phyloP scores from a whole-genome alignment of 2,329 filamentous ascomycete species.

The Colletotrichum viniferum region DNA sequence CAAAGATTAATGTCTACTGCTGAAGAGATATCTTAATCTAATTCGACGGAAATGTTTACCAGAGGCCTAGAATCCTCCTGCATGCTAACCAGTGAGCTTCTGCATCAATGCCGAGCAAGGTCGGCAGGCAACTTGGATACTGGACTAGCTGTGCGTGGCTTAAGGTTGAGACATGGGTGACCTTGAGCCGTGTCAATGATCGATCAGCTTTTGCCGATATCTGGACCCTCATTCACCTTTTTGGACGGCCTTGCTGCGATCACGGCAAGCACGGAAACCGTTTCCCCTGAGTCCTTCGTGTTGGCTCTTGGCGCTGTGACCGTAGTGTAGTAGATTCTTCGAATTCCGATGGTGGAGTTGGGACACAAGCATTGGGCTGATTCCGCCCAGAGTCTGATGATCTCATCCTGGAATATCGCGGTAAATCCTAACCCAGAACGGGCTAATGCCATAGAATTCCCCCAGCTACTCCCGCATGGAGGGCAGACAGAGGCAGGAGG shows the following conservation, averaged over 20 bases:
- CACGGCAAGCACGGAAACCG: background rate
- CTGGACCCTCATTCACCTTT: background rate
- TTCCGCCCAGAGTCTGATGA: too few species aligned
- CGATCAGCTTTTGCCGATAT: background rate
- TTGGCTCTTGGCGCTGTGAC: too few species aligned
- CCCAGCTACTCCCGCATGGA: too few species aligned
- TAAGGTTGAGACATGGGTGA: background rate
- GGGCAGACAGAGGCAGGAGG: too few species aligned
- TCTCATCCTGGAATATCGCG: too few species aligned
- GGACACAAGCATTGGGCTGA: too few species aligned
- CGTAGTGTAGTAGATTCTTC: too few species aligned
- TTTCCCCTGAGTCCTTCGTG: background rate
- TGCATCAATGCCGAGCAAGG: background rate
- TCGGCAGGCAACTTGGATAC: background rate
- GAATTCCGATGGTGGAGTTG: too few species aligned
- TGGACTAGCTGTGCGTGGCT: rapidly evolving
- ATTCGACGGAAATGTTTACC: background rate
- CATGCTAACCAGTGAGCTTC: background rate
- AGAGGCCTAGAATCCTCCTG: background rate
- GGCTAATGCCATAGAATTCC: too few species aligned
- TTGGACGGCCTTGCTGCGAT: background rate
- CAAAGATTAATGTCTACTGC: background rate
- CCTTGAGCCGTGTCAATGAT: too few species aligned
- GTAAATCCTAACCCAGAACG: too few species aligned
- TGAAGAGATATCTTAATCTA: background rate